Evolutionary conservation across 352 stramenopile genomes (phyloP).

Genomic region (Globisporangium cystogenes): DNA sequence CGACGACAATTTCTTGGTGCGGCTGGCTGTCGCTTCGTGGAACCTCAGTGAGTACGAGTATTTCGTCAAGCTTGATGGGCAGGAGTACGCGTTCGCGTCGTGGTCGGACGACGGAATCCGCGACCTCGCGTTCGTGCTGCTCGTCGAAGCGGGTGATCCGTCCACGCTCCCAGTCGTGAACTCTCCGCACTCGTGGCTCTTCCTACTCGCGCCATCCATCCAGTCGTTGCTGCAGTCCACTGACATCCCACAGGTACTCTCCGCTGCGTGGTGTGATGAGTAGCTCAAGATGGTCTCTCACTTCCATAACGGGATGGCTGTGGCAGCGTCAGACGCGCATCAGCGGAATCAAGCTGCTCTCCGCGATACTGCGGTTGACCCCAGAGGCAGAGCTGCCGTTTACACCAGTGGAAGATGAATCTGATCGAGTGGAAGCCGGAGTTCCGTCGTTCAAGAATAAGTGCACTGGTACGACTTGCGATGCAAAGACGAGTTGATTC

Average conservation of each 20-base stretch:
- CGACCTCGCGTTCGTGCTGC: slow-evolving; percentile 25
- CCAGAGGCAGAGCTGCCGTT: background rate
- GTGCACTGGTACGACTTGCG: slow-evolving; percentile 1
- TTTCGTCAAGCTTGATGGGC: slow-evolving; percentile 35
- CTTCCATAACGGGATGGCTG: background rate
- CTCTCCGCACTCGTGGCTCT: slow-evolving; percentile 42
- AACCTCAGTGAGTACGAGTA: slow-evolving; percentile 36
- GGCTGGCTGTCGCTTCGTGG: slow-evolving; percentile 19
- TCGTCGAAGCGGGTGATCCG: slow-evolving; percentile 11
- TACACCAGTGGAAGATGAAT: background rate
- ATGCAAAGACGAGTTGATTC: background rate
- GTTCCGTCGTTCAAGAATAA: slow-evolving; percentile 6
- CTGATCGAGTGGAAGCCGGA: background rate
- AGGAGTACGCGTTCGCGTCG: slow-evolving; percentile 52
- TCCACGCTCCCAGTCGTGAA: slow-evolving; percentile 15
- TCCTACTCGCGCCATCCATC: slow-evolving; percentile 29
- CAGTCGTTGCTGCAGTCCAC: slow-evolving; percentile 35
- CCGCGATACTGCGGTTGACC: slow-evolving; percentile 1
- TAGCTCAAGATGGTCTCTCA: background rate
- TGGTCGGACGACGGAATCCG: slow-evolving; percentile 51
- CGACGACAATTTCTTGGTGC: slow-evolving; percentile 21
- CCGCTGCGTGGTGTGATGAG: background rate
- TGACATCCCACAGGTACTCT: slow-evolving; percentile 21
- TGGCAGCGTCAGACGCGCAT: slow-evolving; percentile 1
- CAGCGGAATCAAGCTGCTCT: slow-evolving; percentile 5